These are phyloP conservation scores for Leucaena leucocephala DNA, from an alignment of 306 rosid species.

Conservation along the genomic window DNA sequence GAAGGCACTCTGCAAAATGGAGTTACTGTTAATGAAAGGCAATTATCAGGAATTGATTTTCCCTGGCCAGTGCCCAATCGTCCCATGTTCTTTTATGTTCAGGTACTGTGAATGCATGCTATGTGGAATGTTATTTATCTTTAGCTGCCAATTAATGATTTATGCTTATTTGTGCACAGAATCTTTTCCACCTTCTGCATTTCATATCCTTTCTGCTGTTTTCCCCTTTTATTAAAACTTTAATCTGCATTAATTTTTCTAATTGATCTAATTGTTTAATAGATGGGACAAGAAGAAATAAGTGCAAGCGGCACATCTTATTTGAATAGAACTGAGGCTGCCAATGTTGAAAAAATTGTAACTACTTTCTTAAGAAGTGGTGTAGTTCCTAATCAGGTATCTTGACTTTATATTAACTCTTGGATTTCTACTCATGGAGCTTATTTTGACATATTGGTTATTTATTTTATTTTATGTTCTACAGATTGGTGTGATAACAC, in stretches of 20 bases:
- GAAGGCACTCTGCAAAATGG: slow-evolving; percentile 99
- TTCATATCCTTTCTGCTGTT: slow-evolving; percentile 1
- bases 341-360: slow-evolving; percentile 98
- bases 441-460: slow-evolving; percentile 12
- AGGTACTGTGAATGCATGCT: slow-evolving; percentile 54
- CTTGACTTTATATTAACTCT: slow-evolving; percentile 10
- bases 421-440: slow-evolving; percentile 4
- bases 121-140: slow-evolving; percentile 19
- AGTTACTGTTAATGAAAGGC: slow-evolving; percentile 95
- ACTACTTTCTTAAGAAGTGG: slow-evolving; percentile 98
- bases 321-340: slow-evolving; percentile 98
- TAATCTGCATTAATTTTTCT: not conserved
- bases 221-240: not conserved
- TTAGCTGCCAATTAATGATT: not conserved
- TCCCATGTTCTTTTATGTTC: slow-evolving; percentile 98
- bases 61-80: slow-evolving; percentile 99
- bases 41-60: slow-evolving; percentile 92
- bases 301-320: slow-evolving; percentile 99
- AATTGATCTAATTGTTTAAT: slow-evolving; percentile 35
- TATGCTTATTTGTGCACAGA: not conserved
- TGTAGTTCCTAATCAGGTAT: slow-evolving; percentile 95
- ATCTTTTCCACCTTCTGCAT: not conserved
- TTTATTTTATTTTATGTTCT: slow-evolving; percentile 10
- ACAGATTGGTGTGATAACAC: slow-evolving; percentile 98
- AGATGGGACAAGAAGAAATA: slow-evolving; percentile 99